Conservation (phyloP, 768 basidiomycete genomes). For the Roridomyces roridus region DNA sequence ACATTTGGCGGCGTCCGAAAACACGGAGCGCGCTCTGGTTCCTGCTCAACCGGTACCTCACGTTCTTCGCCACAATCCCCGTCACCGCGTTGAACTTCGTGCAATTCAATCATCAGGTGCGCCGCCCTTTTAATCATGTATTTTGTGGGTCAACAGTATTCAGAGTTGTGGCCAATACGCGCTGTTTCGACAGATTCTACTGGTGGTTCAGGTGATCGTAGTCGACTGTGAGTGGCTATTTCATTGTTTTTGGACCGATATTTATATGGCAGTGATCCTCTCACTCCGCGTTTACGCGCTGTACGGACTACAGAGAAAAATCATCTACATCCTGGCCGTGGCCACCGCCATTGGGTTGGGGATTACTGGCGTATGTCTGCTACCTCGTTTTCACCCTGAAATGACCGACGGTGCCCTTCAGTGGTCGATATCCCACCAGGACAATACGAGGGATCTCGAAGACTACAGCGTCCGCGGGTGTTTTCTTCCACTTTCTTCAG, state of each 20-base stretch:
- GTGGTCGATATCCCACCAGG: background rate
- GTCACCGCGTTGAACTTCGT: conserved; percentile 3
- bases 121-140: background rate
- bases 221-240: background rate
- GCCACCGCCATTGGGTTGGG: background rate
- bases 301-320: background rate
- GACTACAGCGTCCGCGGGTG: background rate
- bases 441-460: background rate
- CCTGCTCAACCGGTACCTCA: conserved; percentile 7
- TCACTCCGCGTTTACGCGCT: conserved; percentile 1
- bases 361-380: background rate
- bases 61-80: background rate
- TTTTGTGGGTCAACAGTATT: background rate
- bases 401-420: background rate
- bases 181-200: background rate
- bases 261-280: background rate
- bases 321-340: background rate
- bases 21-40: conserved; percentile 1
- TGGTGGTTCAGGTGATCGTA: background rate
- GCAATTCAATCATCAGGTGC: background rate
- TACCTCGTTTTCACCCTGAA: background rate
- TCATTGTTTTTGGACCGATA: background rate
- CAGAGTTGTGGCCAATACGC: background rate
- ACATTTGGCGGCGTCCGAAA: conserved; percentile 3
- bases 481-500: background rate